phyloP scores from a whole-genome alignment of 768 basidiomycete genomes.

The Mycena alexandri region DNA sequence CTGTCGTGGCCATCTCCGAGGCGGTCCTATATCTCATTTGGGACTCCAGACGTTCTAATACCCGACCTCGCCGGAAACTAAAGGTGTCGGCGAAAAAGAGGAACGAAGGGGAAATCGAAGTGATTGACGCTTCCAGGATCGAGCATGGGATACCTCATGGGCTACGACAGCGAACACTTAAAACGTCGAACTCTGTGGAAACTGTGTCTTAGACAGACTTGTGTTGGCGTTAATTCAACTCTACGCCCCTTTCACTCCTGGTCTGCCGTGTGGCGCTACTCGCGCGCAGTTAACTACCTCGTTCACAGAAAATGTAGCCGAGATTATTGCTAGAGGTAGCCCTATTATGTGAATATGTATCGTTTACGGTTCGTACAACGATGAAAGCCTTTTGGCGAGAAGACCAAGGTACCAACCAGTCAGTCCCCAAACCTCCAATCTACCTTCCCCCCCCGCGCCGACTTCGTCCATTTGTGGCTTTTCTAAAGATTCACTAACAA shows the following conservation, averaged over 20 bases:
- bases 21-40: slow-evolving; percentile 79
- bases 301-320: no score
- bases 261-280: no score
- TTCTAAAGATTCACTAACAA: slow-evolving; percentile 24
- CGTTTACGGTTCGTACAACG: slow-evolving; percentile 46
- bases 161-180: slow-evolving; percentile 30
- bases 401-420: slow-evolving; percentile 85
- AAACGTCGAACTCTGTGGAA: slow-evolving; percentile 1
- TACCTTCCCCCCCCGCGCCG: slow-evolving; percentile 56
- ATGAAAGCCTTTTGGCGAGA: slow-evolving; percentile 60
- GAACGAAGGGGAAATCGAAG: slow-evolving; percentile 49
- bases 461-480: slow-evolving; percentile 52
- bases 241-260: neutral
- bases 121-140: slow-evolving; percentile 27
- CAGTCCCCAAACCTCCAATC: slow-evolving; percentile 84
- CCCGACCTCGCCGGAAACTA: slow-evolving; percentile 38
- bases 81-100: slow-evolving; percentile 48
- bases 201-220: slow-evolving; percentile 38
- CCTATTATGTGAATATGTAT: no score
- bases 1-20: slow-evolving; percentile 80
- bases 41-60: slow-evolving; percentile 61
- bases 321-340: no score
- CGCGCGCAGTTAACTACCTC: no score
- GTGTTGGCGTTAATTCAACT: neutral
- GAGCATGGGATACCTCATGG: slow-evolving; percentile 30